Conservation (phyloP, 192 early-diverging fungal species). For the Diversispora eburnea region DNA sequence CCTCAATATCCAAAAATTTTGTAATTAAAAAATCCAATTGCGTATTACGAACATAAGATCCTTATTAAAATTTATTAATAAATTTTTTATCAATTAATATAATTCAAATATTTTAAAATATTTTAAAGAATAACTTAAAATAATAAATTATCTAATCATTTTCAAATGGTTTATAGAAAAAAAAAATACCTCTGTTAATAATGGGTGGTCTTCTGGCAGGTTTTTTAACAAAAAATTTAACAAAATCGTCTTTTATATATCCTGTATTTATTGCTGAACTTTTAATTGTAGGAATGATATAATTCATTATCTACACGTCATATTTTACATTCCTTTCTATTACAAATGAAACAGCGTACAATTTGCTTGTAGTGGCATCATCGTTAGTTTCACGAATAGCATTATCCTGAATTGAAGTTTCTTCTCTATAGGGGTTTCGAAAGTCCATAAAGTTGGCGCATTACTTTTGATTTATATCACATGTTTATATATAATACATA, state of each 20-base stretch:
- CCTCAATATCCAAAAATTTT: slow-evolving; percentile 52
- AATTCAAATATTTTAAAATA: not conserved
- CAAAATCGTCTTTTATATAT: slow-evolving; percentile 82
- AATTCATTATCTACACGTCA: not conserved
- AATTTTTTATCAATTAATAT: not conserved
- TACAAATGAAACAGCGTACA: slow-evolving; percentile 46
- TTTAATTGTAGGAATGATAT: not conserved
- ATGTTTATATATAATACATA: no score
- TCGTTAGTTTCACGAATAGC: slow-evolving; percentile 87
- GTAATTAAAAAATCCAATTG: slow-evolving; percentile 64
- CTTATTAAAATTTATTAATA: slow-evolving; percentile 32
- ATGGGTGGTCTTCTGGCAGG: slow-evolving; percentile 78
- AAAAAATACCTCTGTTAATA: slow-evolving; percentile 78
- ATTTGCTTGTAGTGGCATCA: slow-evolving; percentile 79
- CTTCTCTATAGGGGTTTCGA: not conserved
- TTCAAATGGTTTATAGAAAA: not conserved
- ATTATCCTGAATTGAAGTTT: slow-evolving; percentile 49
- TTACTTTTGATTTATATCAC: no score
- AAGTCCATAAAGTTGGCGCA: not conserved
- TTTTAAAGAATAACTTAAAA: not conserved
- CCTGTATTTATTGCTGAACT: slow-evolving; percentile 79
- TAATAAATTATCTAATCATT: no score
- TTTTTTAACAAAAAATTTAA: slow-evolving; percentile 71
- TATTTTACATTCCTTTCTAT: not conserved
- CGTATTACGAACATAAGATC: slow-evolving; percentile 71